Base-by-base conservation (phyloP, 148 eudicot species). In the Chenopodium formosanum region DNA sequence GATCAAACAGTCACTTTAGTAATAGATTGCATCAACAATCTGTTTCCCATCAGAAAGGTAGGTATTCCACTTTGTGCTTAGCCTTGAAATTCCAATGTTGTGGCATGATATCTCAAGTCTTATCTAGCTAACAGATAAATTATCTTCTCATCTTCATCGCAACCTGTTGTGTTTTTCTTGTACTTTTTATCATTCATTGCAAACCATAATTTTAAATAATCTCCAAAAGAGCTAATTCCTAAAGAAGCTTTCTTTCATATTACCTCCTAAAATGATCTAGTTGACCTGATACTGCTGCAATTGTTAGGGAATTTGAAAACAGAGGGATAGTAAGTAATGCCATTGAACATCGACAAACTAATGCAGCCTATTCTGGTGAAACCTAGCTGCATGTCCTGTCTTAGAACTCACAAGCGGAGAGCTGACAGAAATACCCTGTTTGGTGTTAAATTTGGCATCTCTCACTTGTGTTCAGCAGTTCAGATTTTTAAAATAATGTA, bases 31-130 rank as follows among this genome's bases (percentile, higher is more conserved):
- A 89, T 86, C 93, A 89, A 65, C 97, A 89, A 82, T 77, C 85
- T 78, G 82, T 79, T 75, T 88, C 87, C 78, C 97, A 89, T 80
- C 94, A 89, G 77, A 96, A 92, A 94, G 98, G 99, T 92, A 88
- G 70, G 40, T 27, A 66, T 63, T 76, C 16, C 9, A 16, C 29
- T 58, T n/a, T 34, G 25, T 62, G 17, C n/a, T 58, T 11, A 22
- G 29, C 40, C 11, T 27, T 11, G 48, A 37, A 4, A 20, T 37
- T 23, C 34, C 34, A 56, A 11, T 29, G 66, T 47, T 46, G 31
- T 23, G 50, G 4, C 1, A n/a, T 40, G 20, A 19, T 44, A 73
- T 44, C 17, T 58, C 40, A 37, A 37, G 14, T 27, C 32, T 14
- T 2, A 74, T 52, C 14, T 12, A 40, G 76, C 47, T n/a, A 40